Base-by-base conservation (phyloP, 2,329 filamentous ascomycete genomes). In the Cercospora citrullina region DNA sequence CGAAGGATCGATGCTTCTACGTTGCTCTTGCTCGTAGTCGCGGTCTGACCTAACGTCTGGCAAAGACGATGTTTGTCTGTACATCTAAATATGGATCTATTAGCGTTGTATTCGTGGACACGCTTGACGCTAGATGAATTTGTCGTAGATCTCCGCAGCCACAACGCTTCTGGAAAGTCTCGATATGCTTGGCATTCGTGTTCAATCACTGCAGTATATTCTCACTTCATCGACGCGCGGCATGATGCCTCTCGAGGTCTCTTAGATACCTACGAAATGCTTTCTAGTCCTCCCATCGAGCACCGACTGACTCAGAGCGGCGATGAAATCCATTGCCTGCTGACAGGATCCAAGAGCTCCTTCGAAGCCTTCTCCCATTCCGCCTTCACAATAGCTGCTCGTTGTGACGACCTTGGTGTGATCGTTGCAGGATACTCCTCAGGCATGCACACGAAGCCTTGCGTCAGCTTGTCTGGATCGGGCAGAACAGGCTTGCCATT, bases 401-500 rank as follows among this genome's bases (percentile, higher is more conserved):
- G 73, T 26, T 72, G 73, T 65, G 75, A 69, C 3, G 75, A 77
- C 5, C 81, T 72, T 0, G 80, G 77, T 4, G 71, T 78, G 53
- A 83, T 82, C 4, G 62, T 74, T 1, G 77, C 79, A 12, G 68
- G 72, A 45, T 77, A 83, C 65, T 78, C 75, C 65, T 80, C 80
- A 0, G 82, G 81, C 80, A 81, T 81, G 70, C 79, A 81, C 2
- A 82, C 80, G 65, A 83, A 81, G 0, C 80, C 81, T 70, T 81
- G 79, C 0, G 80, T 82, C 59, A 83, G 69, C 28, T 75, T 77
- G 31, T 82, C 79, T 4, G 73, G 74, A 60, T 83, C 78, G 0
- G 81, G 80, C 0, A 80, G 39, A 18, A 83, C 78, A 2, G 70
- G 71, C 55, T 72, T 73, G 1, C 81, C 80, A 2, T 72, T 28